Evolutionary conservation across 1,139 yeast species (phyloP).

Genomic region (Yamadazyma trypodendri): DNA sequence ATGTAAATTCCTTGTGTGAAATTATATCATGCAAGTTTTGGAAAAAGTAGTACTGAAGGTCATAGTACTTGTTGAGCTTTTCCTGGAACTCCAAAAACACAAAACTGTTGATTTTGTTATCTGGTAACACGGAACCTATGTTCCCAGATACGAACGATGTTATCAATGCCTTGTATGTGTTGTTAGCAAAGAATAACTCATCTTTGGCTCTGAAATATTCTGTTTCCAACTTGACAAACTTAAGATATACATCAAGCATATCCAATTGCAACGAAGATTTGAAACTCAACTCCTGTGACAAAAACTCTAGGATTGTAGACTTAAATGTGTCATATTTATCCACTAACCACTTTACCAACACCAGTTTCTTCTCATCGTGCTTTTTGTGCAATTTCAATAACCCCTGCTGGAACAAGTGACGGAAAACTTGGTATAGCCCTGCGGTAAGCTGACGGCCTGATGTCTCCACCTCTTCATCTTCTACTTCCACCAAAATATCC

Average conservation of each 20-base stretch:
- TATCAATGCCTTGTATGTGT: conserved; percentile 51
- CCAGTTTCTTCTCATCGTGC: conserved; percentile 44
- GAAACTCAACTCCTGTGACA: conserved; percentile 31
- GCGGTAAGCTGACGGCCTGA: conserved; percentile 51
- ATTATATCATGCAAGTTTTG: conserved; percentile 24
- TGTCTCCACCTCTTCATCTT: conserved; percentile 28
- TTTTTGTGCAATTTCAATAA: conserved; percentile 40
- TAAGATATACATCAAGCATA: conserved; percentile 61
- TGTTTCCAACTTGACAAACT: conserved; percentile 61
- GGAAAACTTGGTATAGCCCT: conserved; percentile 56
- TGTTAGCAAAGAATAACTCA: conserved; percentile 62
- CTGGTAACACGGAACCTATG: conserved; percentile 35
- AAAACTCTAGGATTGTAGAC: conserved; percentile 37
- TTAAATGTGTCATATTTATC: conserved; percentile 61
- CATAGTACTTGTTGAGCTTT: conserved; percentile 55
- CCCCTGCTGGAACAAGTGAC: conserved; percentile 50
- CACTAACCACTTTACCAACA: conserved; percentile 62
- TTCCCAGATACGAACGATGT: conserved; percentile 42
- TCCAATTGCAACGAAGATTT: conserved; percentile 56
- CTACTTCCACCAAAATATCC: conserved; percentile 16
- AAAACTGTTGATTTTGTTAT: conserved; percentile 53
- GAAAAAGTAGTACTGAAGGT: conserved; percentile 66
- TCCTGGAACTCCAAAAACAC: conserved; percentile 60
- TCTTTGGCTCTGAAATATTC: conserved; percentile 46
- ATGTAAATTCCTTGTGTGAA: conserved; percentile 13